Percentiles rank a stretch among this genome's conserved stretches.
phyloP scores from a whole-genome alignment of 2,329 filamentous ascomycete species.

The Elsinoe arachidis region DNA sequence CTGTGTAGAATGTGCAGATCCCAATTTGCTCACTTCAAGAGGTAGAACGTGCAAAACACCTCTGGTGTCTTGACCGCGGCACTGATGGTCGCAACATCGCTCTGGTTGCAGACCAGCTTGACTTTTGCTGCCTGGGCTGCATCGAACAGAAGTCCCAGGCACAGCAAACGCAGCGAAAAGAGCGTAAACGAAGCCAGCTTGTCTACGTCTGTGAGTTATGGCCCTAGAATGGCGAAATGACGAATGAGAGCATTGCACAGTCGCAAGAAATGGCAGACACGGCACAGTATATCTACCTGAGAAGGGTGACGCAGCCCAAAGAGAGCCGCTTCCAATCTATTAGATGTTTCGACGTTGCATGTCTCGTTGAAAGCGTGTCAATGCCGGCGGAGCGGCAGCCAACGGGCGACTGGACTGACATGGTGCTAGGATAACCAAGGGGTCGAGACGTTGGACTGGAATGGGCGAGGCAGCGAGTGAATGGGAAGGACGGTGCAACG shows the following conservation, averaged over 20 bases:
- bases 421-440: neutral
- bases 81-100: neutral
- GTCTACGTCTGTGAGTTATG: neutral
- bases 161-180: slow-evolving; percentile 7
- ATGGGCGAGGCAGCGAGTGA: neutral
- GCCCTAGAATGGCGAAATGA: neutral
- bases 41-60: slow-evolving; percentile 6
- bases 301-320: slow-evolving; percentile 3
- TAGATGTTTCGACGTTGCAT: slow-evolving; percentile 8
- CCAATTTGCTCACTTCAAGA: neutral
- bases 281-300: slow-evolving; percentile 3
- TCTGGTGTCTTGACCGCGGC: neutral
- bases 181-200: slow-evolving; percentile 11
- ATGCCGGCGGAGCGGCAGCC: neutral
- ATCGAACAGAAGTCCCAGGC: slow-evolving; percentile 5
- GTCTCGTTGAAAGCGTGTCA: slow-evolving; percentile 10
- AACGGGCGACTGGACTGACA: neutral
- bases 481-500: neutral
- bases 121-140: slow-evolving; percentile 1
- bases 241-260: neutral
- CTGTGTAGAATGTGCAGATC: neutral
- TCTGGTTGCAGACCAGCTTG: slow-evolving; percentile 4
- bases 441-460: neutral
- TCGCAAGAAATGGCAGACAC: neutral
- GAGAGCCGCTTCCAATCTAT: slow-evolving; percentile 1